Conservation (phyloP, 805 yeast species). For the Candida ovalis region DNA sequence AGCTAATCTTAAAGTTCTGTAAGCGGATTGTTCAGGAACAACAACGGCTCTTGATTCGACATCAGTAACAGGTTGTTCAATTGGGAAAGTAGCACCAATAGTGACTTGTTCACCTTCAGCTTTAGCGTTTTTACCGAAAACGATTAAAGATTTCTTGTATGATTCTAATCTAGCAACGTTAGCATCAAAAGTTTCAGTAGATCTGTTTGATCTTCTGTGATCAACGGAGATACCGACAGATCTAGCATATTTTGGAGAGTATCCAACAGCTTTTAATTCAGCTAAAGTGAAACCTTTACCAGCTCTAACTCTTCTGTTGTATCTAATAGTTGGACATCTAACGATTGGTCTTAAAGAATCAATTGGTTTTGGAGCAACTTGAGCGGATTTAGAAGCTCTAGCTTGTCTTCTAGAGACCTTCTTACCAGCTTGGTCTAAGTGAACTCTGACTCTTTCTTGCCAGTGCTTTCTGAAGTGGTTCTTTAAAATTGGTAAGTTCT, state of each 20-base stretch:
- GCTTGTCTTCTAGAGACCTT: constrained; percentile 95
- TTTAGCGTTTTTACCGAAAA: constrained; percentile 88
- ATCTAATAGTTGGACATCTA: constrained; percentile 97
- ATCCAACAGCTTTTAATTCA: constrained; percentile 97
- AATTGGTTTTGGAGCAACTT: constrained; percentile 95
- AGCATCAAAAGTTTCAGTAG: constrained; percentile 88
- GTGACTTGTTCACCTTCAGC: constrained; percentile 76
- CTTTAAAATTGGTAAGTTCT: constrained; percentile 98
- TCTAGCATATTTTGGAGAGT: constrained; percentile 92
- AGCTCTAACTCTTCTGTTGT: constrained; percentile 99
- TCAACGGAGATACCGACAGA: constrained; percentile 98
- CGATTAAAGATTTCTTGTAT: constrained; percentile 92
- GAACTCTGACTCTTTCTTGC: constrained; percentile 99
- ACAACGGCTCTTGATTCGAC: constrained; percentile 87
- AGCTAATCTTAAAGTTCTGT: constrained; percentile 92
- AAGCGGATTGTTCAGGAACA: constrained; percentile 68
- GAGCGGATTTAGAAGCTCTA: constrained; percentile 91
- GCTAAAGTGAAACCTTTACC: constrained; percentile 99
- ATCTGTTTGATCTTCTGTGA: constrained; percentile 99
- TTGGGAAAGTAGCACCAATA: constrained; percentile 83
- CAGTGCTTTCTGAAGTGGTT: constrained; percentile 99
- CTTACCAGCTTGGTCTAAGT: constrained; percentile 99
- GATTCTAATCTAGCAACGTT: constrained; percentile 96
- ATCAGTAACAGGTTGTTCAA: constrained; percentile 72
- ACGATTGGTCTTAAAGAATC: constrained; percentile 96